Base-by-base conservation (phyloP, 2,329 filamentous ascomycete species). In the Pyrenochaeta sp. region DNA sequence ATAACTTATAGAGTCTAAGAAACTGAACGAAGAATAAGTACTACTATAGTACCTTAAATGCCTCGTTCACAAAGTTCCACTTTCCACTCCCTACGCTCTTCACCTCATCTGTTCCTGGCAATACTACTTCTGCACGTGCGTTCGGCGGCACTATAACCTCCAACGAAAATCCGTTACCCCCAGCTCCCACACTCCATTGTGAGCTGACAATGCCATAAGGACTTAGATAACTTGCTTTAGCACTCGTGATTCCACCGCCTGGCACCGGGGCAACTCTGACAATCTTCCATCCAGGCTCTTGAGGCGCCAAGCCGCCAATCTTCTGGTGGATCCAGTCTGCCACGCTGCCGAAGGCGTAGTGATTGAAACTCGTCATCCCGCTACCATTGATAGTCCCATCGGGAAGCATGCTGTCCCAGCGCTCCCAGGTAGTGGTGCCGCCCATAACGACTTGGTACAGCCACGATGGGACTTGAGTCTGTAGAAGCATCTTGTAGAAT, bases 341-440 rank as follows among this genome's bases (percentile, higher is more conserved):
- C 1, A 83, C 79, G 0, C 78, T 77, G 0, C 81, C 80, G n/a
- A 82, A 77, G 0, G 81, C 76, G 48, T 83, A 83, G 56, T 83
- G 80, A 29, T 83, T 82, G 43, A 81, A 81, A 15, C 79, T 82
- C 0, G 79, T 81, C 81, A 83, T 83, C 29, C 71, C 60, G 0
- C 80, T 77, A 0, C 77, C 71, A 48, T 83, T 83, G 14, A 82
- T 60, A 0, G 80, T 27, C 23, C 23, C 80, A 49, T 82, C 68
- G 0, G 78, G 69, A 0, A 82, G 61, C 29, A 83, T 66, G 23
- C 76, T 78, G 43, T 83, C 79, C 81, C 81, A 83, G 2, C 82
- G 74, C 56, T 83, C 81, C 81, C 81, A 83, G 0, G 77, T 80
- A 0, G 81, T 83, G 0, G 81, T 83, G 0, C 74, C 81, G 9